Percentiles rank a stretch among this genome's conserved stretches.
phyloP scores from a whole-genome alignment of 2,329 filamentous ascomycete species.

The Xylariaceae sp. region DNA sequence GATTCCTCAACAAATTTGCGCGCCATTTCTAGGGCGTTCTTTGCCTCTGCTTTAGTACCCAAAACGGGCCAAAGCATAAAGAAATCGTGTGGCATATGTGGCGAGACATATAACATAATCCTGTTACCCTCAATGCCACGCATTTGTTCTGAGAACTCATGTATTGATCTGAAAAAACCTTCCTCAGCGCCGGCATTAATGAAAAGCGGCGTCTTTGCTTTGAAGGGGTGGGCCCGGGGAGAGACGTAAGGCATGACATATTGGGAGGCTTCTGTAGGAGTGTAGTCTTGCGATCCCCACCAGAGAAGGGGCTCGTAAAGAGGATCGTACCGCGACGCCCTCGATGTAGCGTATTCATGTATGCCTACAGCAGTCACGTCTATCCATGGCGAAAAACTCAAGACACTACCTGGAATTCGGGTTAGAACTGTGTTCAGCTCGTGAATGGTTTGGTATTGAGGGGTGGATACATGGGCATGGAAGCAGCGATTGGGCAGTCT shows the following conservation, averaged over 20 bases:
- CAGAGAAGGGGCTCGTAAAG: conserved; percentile 18
- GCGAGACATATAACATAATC: conserved; percentile 13
- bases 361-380: conserved; percentile 14
- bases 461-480: conserved; percentile 18
- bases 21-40: not conserved
- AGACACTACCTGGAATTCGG: conserved; percentile 13
- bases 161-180: conserved; percentile 15
- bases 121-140: conserved; percentile 9
- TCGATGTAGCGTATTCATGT: conserved; percentile 4
- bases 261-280: conserved; percentile 8
- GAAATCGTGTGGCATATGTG: conserved; percentile 15
- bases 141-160: conserved; percentile 21
- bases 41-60: not conserved
- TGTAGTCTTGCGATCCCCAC: conserved; percentile 22
- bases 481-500: conserved; percentile 7
- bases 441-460: too few species aligned
- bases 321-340: conserved; percentile 11
- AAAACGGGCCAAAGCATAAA: conserved; percentile 2
- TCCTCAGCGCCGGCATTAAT: conserved; percentile 18
- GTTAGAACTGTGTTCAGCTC: not conserved
- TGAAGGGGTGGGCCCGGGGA: conserved; percentile 22
- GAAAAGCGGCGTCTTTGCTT: conserved; percentile 17
- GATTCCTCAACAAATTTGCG: not conserved
- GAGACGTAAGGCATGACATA: conserved; percentile 19
- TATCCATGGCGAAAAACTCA: conserved; percentile 22